phyloP scores from a whole-genome alignment of 306 rosid species.

The Geum urbanum region DNA sequence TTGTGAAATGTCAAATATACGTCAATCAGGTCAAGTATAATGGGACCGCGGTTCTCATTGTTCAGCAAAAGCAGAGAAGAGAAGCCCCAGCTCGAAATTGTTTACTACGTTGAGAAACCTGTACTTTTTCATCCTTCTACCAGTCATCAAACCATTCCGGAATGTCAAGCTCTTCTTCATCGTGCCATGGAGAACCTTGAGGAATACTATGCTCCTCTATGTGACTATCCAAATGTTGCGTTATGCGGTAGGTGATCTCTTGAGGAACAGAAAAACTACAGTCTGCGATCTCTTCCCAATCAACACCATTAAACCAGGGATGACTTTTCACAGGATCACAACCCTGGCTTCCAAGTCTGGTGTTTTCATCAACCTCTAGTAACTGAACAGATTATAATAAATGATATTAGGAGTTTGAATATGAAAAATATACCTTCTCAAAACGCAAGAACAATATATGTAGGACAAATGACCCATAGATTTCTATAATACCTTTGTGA shows the following conservation, averaged over 20 bases:
- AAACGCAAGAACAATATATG: neutral
- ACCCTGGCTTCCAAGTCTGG: conserved; percentile 80
- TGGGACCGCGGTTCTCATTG: conserved; percentile 24
- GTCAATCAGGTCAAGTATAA: conserved; percentile 24
- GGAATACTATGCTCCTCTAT: conserved; percentile 48
- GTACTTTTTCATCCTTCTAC: conserved; percentile 41
- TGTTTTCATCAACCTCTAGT: conserved; percentile 79
- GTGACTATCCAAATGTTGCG: conserved; percentile 58
- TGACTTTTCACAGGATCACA: conserved; percentile 59
- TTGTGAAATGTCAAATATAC: conserved; percentile 15
- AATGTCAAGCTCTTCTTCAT: conserved; percentile 43
- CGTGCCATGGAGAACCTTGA: conserved; percentile 40
- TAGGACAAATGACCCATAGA: conserved; percentile 4
- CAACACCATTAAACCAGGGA: conserved; percentile 80
- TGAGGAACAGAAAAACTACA: conserved; percentile 57
- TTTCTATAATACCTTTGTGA: conserved; percentile 63
- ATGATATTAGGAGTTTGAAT: conserved; percentile 24
- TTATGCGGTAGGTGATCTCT: conserved; percentile 58
- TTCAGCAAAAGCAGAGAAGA: conserved; percentile 20
- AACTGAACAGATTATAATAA: conserved; percentile 48
- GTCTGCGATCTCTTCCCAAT: conserved; percentile 64
- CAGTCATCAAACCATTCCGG: conserved; percentile 94
- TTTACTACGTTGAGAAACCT: conserved; percentile 24
- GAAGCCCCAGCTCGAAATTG: conserved; percentile 27
- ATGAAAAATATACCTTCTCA: neutral